Evolutionary conservation across 352 stramenopile genomes (phyloP), one percentile per base, ranked within the genome.

Genomic region (Phytophthora vignae): DNA sequence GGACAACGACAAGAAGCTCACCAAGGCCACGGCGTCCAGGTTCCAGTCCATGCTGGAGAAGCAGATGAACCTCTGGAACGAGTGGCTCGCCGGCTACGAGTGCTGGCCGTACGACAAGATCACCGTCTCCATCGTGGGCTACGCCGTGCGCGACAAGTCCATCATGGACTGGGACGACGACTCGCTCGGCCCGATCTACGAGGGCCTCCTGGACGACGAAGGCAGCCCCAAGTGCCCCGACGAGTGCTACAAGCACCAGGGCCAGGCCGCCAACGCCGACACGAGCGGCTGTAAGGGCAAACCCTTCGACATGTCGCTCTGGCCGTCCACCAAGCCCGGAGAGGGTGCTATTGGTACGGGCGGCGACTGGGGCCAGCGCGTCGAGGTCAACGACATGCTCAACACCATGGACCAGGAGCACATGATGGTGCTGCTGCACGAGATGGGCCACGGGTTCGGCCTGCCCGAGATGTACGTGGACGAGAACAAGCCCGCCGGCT

Each of bases 371-470:
- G 73, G 68, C 36, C 78, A 85, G 67, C 78, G 76, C 48, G 76
- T 85, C 15, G 76, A 85, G 52, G 64, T 78, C 8, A 73, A 57
- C 31, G 73, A 75, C 61, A 84, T 84, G 73, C 52, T 86, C 2
- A 55, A 27, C 25, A 62, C 21, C 4, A 71, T 86, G 62, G 67
- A 76, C 19, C 9, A 69, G 0, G 70, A 73, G 5, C 40, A 77
- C 19, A 77, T 80, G 49, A 50, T 76, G 36, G 76, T 84, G 22
- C 56, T 86, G 4, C 42, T 78, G 15, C 79, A 84, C 60, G 79
- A 86, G 42, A 86, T 86, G 7, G 73, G 79, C 14, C 79, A 86
- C 64, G 76, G 73, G 0, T 80, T 80, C 25, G 73, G 73, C 5
- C 46, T 80, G 15, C 73, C 73, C 9, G 71, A 77, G 17, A 65